A percentile compares a stretch with the other conserved stretches of the same genome.
Conservation (phyloP, 2,329 filamentous ascomycete species). For the Fusarium temperatum region DNA sequence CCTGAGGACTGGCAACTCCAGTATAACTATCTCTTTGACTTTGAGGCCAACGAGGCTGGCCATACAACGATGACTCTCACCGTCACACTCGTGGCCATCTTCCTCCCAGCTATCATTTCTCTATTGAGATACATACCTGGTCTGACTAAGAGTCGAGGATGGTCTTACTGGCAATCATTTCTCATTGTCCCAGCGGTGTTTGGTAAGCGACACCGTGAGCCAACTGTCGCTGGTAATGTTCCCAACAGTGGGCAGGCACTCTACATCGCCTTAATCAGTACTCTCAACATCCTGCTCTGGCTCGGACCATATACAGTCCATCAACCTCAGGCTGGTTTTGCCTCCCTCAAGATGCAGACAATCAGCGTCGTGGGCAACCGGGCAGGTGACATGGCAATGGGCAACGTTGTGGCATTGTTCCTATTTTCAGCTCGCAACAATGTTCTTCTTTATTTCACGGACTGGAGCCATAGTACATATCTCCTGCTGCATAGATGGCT, state of each 20-base stretch:
- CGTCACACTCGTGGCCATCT: slow-evolving; percentile 43
- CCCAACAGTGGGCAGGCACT: slow-evolving; percentile 49
- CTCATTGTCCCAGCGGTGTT: slow-evolving; percentile 45
- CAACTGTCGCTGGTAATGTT: slow-evolving; percentile 41
- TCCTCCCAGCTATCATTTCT: slow-evolving; percentile 46
- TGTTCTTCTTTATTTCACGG: slow-evolving; percentile 47
- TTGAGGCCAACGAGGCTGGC: slow-evolving; percentile 55
- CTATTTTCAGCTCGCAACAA: slow-evolving; percentile 50
- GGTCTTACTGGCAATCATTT: slow-evolving; percentile 44
- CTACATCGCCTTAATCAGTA: slow-evolving; percentile 46
- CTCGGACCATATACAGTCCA: slow-evolving; percentile 43
- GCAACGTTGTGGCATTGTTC: slow-evolving; percentile 45
- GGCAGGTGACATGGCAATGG: slow-evolving; percentile 47
- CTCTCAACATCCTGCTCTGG: slow-evolving; percentile 48
- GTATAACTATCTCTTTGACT: slow-evolving; percentile 63
- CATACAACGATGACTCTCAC: slow-evolving; percentile 30
- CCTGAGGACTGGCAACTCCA: slow-evolving; percentile 47
- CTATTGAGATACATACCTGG: slow-evolving; percentile 48
- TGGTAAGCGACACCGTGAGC: slow-evolving; percentile 47
- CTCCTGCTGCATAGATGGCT: slow-evolving; percentile 51
- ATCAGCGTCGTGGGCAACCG: slow-evolving; percentile 50
- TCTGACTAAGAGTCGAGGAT: slow-evolving; percentile 36
- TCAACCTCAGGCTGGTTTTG: slow-evolving; percentile 42
- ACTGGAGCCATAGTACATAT: slow-evolving; percentile 50
- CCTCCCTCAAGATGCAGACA: slow-evolving; percentile 37